Evolutionary conservation across 768 basidiomycete species (phyloP).

Genomic region (Albatrellus ellisii): DNA sequence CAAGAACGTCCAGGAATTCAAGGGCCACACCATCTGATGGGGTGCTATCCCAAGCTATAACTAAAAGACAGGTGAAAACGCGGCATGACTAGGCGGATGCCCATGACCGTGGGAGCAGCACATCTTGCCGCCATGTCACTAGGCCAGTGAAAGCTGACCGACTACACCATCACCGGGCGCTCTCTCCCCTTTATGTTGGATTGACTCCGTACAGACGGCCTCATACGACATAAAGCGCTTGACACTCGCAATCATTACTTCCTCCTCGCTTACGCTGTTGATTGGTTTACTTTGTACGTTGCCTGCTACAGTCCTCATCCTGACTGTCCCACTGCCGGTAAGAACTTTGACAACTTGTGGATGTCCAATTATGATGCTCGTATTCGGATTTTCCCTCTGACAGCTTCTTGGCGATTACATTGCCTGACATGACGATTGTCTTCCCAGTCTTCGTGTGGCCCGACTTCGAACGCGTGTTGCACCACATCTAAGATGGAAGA

Average conservation of each 20-base stretch:
- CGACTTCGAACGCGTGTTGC: conserved; percentile 33
- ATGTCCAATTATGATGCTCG: conserved; percentile 27
- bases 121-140: conserved; percentile 51
- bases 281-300: conserved; percentile 60
- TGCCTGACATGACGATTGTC: conserved; percentile 43
- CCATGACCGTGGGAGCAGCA: conserved; percentile 68
- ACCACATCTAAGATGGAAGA: too few relatives aligned
- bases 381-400: not conserved
- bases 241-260: conserved; percentile 58
- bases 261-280: conserved; percentile 53
- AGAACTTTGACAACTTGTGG: conserved; percentile 50
- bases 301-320: not conserved
- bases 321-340: conserved; percentile 19
- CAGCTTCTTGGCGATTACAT: conserved; percentile 56
- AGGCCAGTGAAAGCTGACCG: conserved; percentile 61
- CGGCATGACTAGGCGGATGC: conserved; percentile 43
- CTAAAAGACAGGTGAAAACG: conserved; percentile 17
- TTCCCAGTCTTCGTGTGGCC: conserved; percentile 37
- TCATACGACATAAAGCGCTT: conserved; percentile 66
- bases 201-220: conserved; percentile 34
- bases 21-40: too few relatives aligned
- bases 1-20: conserved; percentile 40
- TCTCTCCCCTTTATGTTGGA: not conserved
- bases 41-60: conserved; percentile 57
- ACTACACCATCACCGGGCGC: conserved; percentile 62